Base-by-base conservation (phyloP, 495 filamentous ascomycete genomes). In the Usnea hakonensis region DNA sequence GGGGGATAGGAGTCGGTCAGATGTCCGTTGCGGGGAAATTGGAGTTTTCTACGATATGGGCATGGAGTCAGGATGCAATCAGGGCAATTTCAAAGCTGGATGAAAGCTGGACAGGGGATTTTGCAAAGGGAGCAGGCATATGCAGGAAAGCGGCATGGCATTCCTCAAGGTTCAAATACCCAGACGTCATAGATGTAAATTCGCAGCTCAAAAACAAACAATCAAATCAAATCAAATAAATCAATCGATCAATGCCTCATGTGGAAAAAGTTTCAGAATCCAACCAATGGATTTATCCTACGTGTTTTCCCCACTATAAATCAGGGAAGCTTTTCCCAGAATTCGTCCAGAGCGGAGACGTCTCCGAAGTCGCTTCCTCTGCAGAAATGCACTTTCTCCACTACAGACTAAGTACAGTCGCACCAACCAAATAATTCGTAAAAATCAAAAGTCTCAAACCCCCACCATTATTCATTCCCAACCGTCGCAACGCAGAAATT, bases 11-110 rank as follows among this genome's bases (percentile, higher is more conserved):
- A 48, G 19, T 56, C 53, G 23, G 33, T 13, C 19, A 37, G 2
- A n/a, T 16, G n/a, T 56, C 19, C 13, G 11, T n/a, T 33, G 14
- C 23, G 40, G 16, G 52, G 52, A 17, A 36, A 32, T n/a, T 21
- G 50, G 60, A 62, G 40, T 56, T 62, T 58, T 48, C 32, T 33
- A 50, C 33, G 32, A 52, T 30, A 28, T 16, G 9, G 23, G 17
- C 0, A 28, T 48, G 54, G 35, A 7, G 36, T 40, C 9, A n/a
- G 9, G 14, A 16, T 10, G 40, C 23, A 11, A 48, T 37, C 46
- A 38, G 46, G 28, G n/a, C 46, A 50, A 17, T 30, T 50, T 30
- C 13, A 14, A 5, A 8, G 23, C 13, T 11, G 23, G 26, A 5
- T 30, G 26, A 14, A 5, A 8, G 23, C 13, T 11, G 23, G 26